Evolutionary conservation across 208 protist genomes (phyloP).

Genomic region (Acanthamoeba sp.): DNA sequence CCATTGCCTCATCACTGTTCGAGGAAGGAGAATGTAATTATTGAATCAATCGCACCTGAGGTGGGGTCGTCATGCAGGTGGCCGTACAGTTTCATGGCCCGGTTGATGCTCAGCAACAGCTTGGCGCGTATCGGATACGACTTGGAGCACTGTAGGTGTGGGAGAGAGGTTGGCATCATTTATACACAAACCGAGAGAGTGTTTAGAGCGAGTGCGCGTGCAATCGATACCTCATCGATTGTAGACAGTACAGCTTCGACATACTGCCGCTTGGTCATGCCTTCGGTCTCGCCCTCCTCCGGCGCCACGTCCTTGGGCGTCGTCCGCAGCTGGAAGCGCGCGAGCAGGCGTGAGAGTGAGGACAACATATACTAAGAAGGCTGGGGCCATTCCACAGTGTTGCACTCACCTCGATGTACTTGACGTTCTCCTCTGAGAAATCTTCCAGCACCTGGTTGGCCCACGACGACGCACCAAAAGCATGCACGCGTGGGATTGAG

Average conservation of each 20-base stretch:
- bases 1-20: constrained; percentile 18
- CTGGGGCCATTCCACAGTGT: neutral
- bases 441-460: constrained; percentile 7
- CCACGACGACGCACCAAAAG: neutral
- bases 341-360: neutral
- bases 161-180: neutral
- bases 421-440: constrained; percentile 54
- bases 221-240: neutral
- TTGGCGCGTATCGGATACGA: neutral
- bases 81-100: constrained; percentile 24
- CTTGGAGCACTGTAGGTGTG: neutral
- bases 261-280: constrained; percentile 49
- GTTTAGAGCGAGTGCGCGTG: neutral
- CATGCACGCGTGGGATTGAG: no score
- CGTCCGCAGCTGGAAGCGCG: neutral
- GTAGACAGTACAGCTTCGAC: constrained; percentile 33
- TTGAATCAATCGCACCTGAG: neutral
- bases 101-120: constrained; percentile 59
- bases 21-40: neutral
- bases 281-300: neutral
- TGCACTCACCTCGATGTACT: constrained; percentile 14
- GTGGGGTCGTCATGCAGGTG: neutral
- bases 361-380: neutral
- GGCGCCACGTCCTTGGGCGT: constrained; percentile 20
- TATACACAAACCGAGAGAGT: no score